Percentiles rank a stretch among this genome's conserved stretches.
Conservation (phyloP, 306 rosid genomes). For the Mimosa pudica region DNA sequence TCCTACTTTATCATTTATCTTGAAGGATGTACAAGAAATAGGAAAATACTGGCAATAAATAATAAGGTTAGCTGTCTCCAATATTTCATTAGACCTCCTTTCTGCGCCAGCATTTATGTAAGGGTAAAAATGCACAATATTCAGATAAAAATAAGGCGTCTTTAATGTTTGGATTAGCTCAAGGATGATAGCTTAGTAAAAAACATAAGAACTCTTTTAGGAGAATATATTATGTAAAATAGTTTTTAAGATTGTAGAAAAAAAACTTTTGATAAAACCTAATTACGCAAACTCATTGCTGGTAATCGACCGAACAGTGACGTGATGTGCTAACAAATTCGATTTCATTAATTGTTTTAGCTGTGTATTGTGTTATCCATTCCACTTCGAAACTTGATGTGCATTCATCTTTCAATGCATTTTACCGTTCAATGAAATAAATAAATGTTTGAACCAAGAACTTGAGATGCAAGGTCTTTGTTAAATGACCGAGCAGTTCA, state of each 20-base stretch:
- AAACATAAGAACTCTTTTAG: too few species aligned
- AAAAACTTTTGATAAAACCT: not conserved
- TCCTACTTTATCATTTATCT: constrained; percentile 18
- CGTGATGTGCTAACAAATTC: not conserved
- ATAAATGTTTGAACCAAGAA: not conserved
- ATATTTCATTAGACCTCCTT: constrained; percentile 5
- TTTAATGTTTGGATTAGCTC: too few species aligned
- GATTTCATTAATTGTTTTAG: not conserved
- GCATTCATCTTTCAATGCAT: not conserved
- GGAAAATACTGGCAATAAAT: not conserved
- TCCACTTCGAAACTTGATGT: not conserved
- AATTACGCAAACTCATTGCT: not conserved
- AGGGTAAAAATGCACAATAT: constrained; percentile 19
- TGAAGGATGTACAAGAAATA: constrained; percentile 38
- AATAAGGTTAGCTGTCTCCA: not conserved
- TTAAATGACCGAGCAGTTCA: not conserved
- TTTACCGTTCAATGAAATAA: not conserved
- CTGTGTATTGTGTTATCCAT: not conserved
- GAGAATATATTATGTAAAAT: too few species aligned
- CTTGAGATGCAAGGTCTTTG: not conserved
- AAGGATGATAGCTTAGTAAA: too few species aligned
- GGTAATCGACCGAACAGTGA: not conserved
- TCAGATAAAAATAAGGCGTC: not conserved
- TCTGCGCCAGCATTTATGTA: constrained; percentile 9
- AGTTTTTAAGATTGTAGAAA: too few species aligned